Base-by-base conservation (phyloP, 2,329 filamentous ascomycete genomes). In the Fusarium beomiforme region DNA sequence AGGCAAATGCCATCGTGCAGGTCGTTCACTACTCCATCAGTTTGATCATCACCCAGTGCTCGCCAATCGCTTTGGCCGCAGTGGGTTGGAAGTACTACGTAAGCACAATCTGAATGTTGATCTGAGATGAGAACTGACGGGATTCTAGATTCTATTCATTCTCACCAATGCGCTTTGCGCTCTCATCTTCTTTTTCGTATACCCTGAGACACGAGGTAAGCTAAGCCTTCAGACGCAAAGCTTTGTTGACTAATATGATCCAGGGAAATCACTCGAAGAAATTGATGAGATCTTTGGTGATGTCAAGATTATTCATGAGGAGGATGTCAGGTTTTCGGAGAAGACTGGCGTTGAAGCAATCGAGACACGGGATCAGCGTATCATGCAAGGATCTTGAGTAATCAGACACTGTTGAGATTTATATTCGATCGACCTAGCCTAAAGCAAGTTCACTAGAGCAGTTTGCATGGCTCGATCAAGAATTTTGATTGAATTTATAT, bases 41-140 rank as follows among this genome's bases (percentile, higher is more conserved):
- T 54, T 57, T 83, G 39, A 69, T 83, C 36, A 83, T 83, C 37
- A 83, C 81, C 0, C 81, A 83, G 43, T 83, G 81, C 24, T 83
- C 81, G 1, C 81, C 81, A 0, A 83, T 83, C 19, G 81, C 81
- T 0, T 58, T 83, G 5, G 80, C 79, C 1, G 76, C 76, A 0
- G 80, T 82, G 1, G 81, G 81, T 0, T 83, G 81, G 81, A 83
- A 82, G 59, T 83, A 83, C 57, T 83, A 83, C 17, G 80, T 80
- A 47, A 63, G 78, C 71, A 2, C 1, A 19, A 1, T 6, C 1
- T 2, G n/a, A n/a, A n/a, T n/a, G n/a, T n/a, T n/a, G n/a, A n/a
- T n/a, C n/a, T n/a, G n/a, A n/a, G n/a, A n/a, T n/a, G n/a, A n/a
- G n/a, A n/a, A n/a, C n/a, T n/a, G n/a, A n/a, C n/a, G n/a, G n/a